Evolutionary conservation across 2,329 filamentous ascomycete genomes (phyloP).

Genomic region (Cladorrhinum sp.): DNA sequence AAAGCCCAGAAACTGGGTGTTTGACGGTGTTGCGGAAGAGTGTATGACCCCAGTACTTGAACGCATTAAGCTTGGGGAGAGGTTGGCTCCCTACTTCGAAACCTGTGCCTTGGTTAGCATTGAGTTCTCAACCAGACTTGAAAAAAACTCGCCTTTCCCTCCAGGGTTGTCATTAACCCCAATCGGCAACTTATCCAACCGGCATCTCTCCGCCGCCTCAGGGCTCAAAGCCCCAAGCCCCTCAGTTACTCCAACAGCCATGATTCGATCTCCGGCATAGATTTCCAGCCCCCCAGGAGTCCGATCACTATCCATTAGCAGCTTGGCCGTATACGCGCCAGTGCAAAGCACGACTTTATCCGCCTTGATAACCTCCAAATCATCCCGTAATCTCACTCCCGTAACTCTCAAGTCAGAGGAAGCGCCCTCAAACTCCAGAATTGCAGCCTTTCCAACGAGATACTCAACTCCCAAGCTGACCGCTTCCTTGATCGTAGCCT

Average conservation of each 20-base stretch:
- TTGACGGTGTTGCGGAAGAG: constrained; percentile 59
- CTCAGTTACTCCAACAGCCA: constrained; percentile 42
- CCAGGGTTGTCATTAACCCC: constrained; percentile 37
- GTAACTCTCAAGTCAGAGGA: constrained; percentile 28
- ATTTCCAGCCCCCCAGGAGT: constrained; percentile 47
- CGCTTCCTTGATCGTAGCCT: constrained; percentile 50
- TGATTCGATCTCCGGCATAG: constrained; percentile 51
- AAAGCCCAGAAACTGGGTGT: constrained; percentile 10
- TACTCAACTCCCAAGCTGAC: constrained; percentile 59
- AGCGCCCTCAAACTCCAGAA: constrained; percentile 44
- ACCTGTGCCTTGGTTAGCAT: not conserved
- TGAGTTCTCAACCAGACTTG: not conserved
- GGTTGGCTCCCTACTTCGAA: constrained; percentile 50
- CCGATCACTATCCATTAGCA: constrained; percentile 54
- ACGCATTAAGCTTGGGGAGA: constrained; percentile 46
- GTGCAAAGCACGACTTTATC: constrained; percentile 53
- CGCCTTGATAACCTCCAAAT: constrained; percentile 45
- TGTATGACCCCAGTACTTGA: constrained; percentile 62
- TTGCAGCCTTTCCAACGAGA: constrained; percentile 49
- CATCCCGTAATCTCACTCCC: constrained; percentile 47
- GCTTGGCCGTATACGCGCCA: constrained; percentile 55
- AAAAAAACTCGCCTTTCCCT: constrained; percentile 37
- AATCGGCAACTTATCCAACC: too few relatives aligned
- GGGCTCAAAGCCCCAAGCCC: too few relatives aligned
- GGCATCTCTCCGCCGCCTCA: too few relatives aligned